Conservation (phyloP, 139 green algal species). For the Chlamydomonas applanata region DNA sequence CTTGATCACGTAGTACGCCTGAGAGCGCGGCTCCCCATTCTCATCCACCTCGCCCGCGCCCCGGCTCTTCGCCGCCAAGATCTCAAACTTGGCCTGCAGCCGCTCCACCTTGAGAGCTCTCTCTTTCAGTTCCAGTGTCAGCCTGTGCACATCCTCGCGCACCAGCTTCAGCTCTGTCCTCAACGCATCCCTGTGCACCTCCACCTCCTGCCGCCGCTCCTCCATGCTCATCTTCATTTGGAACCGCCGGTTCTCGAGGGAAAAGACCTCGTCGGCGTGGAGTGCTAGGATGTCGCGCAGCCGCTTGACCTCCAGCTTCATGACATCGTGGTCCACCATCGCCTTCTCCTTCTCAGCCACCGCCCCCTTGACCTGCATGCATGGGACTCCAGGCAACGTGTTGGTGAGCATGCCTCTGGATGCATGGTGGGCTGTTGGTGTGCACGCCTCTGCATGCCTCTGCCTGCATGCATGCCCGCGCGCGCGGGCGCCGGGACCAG, state of each 20-base stretch:
- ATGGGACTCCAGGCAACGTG: no score
- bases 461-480: no score
- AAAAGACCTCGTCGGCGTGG: constrained; percentile 69
- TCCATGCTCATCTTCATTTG: constrained; percentile 75
- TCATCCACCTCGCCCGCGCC: constrained; percentile 12
- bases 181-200: constrained; percentile 51
- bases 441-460: no score
- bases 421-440: no score
- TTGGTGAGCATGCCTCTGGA: no score
- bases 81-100: constrained; percentile 75
- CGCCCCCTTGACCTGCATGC: constrained; percentile 24
- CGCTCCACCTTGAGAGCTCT: constrained; percentile 53
- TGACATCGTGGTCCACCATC: constrained; percentile 82
- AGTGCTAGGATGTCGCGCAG: constrained; percentile 61
- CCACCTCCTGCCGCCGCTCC: constrained; percentile 75
- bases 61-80: constrained; percentile 49
- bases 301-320: constrained; percentile 74
- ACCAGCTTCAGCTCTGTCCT: constrained; percentile 73
- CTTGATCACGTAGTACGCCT: constrained; percentile 93
- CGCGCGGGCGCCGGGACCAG: no score
- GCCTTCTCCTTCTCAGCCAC: constrained; percentile 69
- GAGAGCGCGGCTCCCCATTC: constrained; percentile 25
- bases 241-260: constrained; percentile 73
- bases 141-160: constrained; percentile 75
- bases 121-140: constrained; percentile 79